phyloP scores from a whole-genome alignment of 305 asterid species.

The Fraxinus sp. region DNA sequence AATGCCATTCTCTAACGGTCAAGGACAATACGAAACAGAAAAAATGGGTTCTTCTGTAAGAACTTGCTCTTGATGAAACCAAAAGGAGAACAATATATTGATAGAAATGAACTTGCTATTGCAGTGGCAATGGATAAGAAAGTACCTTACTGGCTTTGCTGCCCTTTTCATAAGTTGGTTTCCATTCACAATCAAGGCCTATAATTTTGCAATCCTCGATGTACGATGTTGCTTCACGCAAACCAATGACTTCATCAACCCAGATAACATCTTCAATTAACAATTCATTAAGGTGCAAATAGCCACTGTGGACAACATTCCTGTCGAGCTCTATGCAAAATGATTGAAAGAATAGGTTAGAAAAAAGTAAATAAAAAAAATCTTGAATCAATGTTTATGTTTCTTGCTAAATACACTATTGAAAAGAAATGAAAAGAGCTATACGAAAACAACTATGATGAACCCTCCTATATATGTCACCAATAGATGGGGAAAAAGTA shows the following conservation, averaged over 20 bases:
- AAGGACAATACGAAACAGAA: not conserved
- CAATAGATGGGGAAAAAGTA: not conserved
- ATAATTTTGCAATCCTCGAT: conserved; percentile 75
- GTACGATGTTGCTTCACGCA: conserved; percentile 57
- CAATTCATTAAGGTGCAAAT: conserved; percentile 72
- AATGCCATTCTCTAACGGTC: conserved; percentile 1
- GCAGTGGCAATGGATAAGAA: conserved; percentile 12
- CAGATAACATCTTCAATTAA: conserved; percentile 69
- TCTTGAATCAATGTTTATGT: not conserved
- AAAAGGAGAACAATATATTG: not conserved
- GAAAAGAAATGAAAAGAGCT: not conserved
- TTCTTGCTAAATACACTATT: not conserved
- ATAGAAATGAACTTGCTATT: conserved; percentile 11
- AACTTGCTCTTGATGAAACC: not conserved
- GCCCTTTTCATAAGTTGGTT: conserved; percentile 82
- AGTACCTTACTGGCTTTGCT: conserved; percentile 69
- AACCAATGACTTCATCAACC: conserved; percentile 64
- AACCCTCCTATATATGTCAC: not conserved
- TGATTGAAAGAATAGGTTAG: conserved; percentile 2
- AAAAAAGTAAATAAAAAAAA: not conserved
- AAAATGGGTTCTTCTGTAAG: not conserved
- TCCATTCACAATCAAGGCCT: conserved; percentile 98
- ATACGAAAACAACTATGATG: not conserved
- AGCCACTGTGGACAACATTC: conserved; percentile 39
- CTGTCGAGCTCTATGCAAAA: conserved; percentile 53